Percentiles rank a stretch among this genome's conserved stretches.
These are phyloP conservation scores for Boechera divaricarpa DNA, from an alignment of 345 rosid genomes.

Conservation along the genomic window DNA sequence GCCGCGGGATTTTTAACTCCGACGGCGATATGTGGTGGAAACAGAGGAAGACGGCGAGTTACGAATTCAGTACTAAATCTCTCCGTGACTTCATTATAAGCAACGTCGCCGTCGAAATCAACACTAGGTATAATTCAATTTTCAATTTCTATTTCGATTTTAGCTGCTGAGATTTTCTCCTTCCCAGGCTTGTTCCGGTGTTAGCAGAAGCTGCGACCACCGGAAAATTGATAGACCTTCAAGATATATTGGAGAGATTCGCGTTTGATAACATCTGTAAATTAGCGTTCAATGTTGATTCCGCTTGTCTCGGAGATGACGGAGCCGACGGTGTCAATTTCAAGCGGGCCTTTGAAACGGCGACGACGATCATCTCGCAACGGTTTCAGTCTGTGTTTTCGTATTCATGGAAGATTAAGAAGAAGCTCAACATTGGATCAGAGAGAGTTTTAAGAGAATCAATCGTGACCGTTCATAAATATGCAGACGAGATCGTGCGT, in stretches of 20 bases:
- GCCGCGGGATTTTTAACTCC: slow-evolving; percentile 71
- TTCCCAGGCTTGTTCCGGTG: slow-evolving; percentile 58
- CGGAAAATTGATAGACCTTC: slow-evolving; percentile 53
- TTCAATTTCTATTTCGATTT: background rate
- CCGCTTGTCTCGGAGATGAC: slow-evolving; percentile 57
- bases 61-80: slow-evolving; percentile 75
- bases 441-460: slow-evolving; percentile 53
- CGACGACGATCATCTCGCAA: slow-evolving; percentile 44
- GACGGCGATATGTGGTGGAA: slow-evolving; percentile 72
- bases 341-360: slow-evolving; percentile 58
- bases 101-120: slow-evolving; percentile 59
- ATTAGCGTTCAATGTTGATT: slow-evolving; percentile 75
- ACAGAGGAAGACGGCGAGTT: slow-evolving; percentile 77
- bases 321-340: slow-evolving; percentile 50
- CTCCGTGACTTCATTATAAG: slow-evolving; percentile 65
- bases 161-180: background rate
- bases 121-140: background rate
- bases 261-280: slow-evolving; percentile 75
- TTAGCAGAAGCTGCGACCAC: slow-evolving; percentile 50
- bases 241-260: slow-evolving; percentile 68
- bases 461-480: slow-evolving; percentile 51
- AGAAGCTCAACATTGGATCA: slow-evolving; percentile 51
- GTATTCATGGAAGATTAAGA: slow-evolving; percentile 54
- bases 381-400: slow-evolving; percentile 48
- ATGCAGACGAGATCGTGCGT: slow-evolving; percentile 53